phyloP scores from a whole-genome alignment of 352 stramenopile genomes.

The Sclerospora graminicola region DNA sequence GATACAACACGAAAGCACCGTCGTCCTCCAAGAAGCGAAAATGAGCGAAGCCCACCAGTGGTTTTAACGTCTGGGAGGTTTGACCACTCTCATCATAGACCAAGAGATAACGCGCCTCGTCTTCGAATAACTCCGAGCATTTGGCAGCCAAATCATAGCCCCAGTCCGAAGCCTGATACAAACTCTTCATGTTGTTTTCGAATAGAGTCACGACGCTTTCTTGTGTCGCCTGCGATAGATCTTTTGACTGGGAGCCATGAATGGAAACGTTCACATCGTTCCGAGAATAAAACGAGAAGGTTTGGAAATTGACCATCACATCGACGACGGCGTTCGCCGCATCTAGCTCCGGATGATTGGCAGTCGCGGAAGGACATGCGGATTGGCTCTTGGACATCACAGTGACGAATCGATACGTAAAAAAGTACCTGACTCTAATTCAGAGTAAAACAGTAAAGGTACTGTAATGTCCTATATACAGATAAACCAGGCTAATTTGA shows the following conservation, averaged over 20 bases:
- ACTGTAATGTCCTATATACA: too few species aligned
- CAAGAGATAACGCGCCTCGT: constrained; percentile 83
- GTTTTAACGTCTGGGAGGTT: constrained; percentile 13
- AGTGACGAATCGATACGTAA: too few species aligned
- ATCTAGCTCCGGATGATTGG: constrained; percentile 19
- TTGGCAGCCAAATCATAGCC: constrained; percentile 86
- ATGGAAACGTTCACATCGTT: constrained; percentile 38
- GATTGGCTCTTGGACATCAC: neutral
- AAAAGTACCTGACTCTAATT: too few species aligned
- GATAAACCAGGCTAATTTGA: too few species aligned
- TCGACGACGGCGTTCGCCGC: constrained; percentile 43
- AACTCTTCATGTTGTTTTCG: constrained; percentile 85
- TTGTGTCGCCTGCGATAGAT: constrained; percentile 23
- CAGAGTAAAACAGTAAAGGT: too few species aligned
- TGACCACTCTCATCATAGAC: constrained; percentile 17
- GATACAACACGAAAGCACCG: constrained; percentile 82
- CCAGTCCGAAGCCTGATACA: constrained; percentile 86
- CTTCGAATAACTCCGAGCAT: constrained; percentile 69
- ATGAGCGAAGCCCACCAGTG: constrained; percentile 69
- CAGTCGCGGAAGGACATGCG: neutral
- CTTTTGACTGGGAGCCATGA: constrained; percentile 25
- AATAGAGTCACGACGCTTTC: constrained; percentile 65
- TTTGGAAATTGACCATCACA: constrained; percentile 50
- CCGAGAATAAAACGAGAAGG: constrained; percentile 45
- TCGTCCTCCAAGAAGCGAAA: constrained; percentile 92